Evolutionary conservation across 2,329 filamentous ascomycete species (phyloP).

Genomic region (Ascochyta viciae-villosae): DNA sequence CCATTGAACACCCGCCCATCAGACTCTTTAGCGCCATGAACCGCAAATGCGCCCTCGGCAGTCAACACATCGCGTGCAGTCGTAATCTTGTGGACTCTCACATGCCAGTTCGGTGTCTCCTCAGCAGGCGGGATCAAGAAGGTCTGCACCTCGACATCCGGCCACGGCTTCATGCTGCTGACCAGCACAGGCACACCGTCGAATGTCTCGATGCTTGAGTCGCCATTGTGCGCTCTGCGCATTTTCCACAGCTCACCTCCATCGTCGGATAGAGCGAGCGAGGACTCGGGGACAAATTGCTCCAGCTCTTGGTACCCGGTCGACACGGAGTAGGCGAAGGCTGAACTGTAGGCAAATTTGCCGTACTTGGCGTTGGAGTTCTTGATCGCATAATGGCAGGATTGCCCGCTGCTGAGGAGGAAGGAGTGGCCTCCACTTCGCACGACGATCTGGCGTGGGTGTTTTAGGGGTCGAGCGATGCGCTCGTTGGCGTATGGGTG

Average conservation of each 20-base stretch:
- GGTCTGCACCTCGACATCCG: slow-evolving; percentile 71
- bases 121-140: slow-evolving; percentile 68
- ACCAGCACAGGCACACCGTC: slow-evolving; percentile 66
- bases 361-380: slow-evolving; percentile 84
- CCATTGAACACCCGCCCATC: slow-evolving; percentile 62
- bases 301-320: slow-evolving; percentile 78
- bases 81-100: slow-evolving; percentile 68
- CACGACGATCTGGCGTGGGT: slow-evolving; percentile 77
- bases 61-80: slow-evolving; percentile 69
- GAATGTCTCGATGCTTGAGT: slow-evolving; percentile 66
- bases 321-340: slow-evolving; percentile 79
- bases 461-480: slow-evolving; percentile 65
- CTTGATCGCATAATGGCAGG: slow-evolving; percentile 83
- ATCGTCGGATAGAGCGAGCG: slow-evolving; percentile 78
- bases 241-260: slow-evolving; percentile 81
- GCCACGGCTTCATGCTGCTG: slow-evolving; percentile 74
- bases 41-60: slow-evolving; percentile 77
- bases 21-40: slow-evolving; percentile 66
- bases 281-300: slow-evolving; percentile 77
- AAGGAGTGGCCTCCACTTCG: slow-evolving; percentile 77
- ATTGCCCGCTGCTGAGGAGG: slow-evolving; percentile 74
- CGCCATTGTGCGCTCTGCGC: slow-evolving; percentile 67
- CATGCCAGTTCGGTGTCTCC: slow-evolving; percentile 68
- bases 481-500: slow-evolving; percentile 64
- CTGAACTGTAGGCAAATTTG: slow-evolving; percentile 77